A percentile compares a stretch with the other conserved stretches of the same genome.
phyloP scores from a whole-genome alignment of 345 rosid species.

The Rhodamnia argentea region DNA sequence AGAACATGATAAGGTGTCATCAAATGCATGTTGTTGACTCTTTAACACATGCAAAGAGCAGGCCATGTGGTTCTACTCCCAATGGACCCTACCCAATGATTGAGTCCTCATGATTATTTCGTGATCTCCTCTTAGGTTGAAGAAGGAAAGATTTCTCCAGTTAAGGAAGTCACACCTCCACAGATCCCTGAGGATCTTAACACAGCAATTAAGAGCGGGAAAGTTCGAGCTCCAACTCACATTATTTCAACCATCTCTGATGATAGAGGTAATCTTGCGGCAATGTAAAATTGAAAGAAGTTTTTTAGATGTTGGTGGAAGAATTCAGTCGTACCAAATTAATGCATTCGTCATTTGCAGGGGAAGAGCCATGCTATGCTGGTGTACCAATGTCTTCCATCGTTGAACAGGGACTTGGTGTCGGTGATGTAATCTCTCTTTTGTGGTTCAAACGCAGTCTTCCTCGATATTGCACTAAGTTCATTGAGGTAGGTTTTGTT shows the following conservation, averaged over 20 bases:
- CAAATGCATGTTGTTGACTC: not conserved
- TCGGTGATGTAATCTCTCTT: constrained; percentile 95
- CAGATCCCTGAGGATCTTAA: constrained; percentile 96
- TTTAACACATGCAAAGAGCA: not conserved
- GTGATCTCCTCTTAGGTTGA: constrained; percentile 38
- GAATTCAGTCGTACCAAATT: not conserved
- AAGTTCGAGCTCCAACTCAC: constrained; percentile 96
- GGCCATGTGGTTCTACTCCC: not conserved
- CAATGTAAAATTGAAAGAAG: not conserved
- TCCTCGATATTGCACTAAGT: constrained; percentile 89
- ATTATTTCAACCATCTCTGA: constrained; percentile 94
- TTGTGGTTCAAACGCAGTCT: constrained; percentile 98
- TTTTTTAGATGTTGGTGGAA: not conserved
- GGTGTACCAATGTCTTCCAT: constrained; percentile 99
- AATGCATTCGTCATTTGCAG: constrained; percentile 22
- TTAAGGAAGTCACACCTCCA: constrained; percentile 80
- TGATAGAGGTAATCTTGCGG: constrained; percentile 61
- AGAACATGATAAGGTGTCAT: not conserved
- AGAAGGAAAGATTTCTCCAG: constrained; percentile 57
- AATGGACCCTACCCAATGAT: not conserved
- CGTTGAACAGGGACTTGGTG: constrained; percentile 81
- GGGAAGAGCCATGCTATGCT: constrained; percentile 97
- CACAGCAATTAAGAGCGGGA: constrained; percentile 87
- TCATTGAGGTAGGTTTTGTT: constrained; percentile 58
- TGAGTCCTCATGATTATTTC: not conserved